phyloP scores from a whole-genome alignment of 2,329 filamentous ascomycete genomes.

The Ascochyta fabae region DNA sequence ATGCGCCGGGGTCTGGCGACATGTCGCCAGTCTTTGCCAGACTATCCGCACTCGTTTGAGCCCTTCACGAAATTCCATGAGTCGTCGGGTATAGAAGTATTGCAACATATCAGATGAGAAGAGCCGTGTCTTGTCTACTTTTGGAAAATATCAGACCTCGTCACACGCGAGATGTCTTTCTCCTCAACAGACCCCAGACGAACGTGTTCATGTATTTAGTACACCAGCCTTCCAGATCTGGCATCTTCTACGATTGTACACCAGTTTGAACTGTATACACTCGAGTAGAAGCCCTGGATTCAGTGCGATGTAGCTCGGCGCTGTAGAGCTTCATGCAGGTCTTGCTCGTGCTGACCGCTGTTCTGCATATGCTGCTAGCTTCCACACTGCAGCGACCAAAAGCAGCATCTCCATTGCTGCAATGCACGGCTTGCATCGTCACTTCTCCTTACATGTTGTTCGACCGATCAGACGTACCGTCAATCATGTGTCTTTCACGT shows the following conservation, averaged over 20 bases:
- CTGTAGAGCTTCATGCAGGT: not conserved
- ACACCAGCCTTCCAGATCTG: not conserved
- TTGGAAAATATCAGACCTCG: not conserved
- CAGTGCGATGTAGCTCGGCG: not conserved
- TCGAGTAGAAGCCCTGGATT: not conserved
- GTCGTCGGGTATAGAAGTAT: constrained; percentile 43
- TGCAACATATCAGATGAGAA: constrained; percentile 31
- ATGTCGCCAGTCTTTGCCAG: constrained; percentile 43
- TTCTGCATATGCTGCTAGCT: constrained; percentile 8
- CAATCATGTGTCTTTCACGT: too few relatives aligned
- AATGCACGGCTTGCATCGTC: constrained; percentile 1
- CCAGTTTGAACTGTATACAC: too few relatives aligned
- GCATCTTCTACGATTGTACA: too few relatives aligned
- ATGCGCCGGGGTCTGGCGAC: constrained; percentile 44
- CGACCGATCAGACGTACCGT: too few relatives aligned
- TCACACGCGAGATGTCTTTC: not conserved
- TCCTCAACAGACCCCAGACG: not conserved
- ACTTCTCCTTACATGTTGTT: not conserved
- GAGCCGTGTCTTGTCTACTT: not conserved
- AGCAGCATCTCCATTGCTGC: not conserved
- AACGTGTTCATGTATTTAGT: not conserved
- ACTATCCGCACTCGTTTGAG: constrained; percentile 48
- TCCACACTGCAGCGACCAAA: constrained; percentile 4
- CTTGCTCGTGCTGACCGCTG: constrained; percentile 12
- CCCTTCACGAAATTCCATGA: constrained; percentile 41